These are phyloP conservation scores for Epichloe bromicola DNA, from an alignment of 2,329 filamentous ascomycete genomes.

Conservation along the genomic window DNA sequence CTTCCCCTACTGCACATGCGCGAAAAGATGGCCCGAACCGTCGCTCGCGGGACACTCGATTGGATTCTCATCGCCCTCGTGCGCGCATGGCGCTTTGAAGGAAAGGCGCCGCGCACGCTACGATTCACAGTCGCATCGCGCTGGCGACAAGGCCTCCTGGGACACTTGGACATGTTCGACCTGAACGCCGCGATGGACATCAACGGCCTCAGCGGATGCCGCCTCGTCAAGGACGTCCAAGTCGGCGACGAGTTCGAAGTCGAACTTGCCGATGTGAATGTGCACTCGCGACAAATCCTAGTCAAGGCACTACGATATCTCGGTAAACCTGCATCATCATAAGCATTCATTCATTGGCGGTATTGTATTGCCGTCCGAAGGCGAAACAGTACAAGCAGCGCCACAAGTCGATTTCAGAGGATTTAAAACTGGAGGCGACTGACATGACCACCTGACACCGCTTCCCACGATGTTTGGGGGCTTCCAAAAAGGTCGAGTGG, in stretches of 20 bases:
- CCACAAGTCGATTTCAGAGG: not conserved
- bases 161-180: slow-evolving; percentile 39
- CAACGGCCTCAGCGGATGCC: slow-evolving; percentile 23
- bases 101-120: slow-evolving; percentile 33
- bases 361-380: not conserved
- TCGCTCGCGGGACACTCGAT: slow-evolving; percentile 32
- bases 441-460: not conserved
- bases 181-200: slow-evolving; percentile 28
- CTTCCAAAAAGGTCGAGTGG: too few relatives aligned
- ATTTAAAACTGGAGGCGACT: not conserved
- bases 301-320: slow-evolving; percentile 31
- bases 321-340: slow-evolving; percentile 1
- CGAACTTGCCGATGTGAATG: slow-evolving; percentile 39
- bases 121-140: slow-evolving; percentile 32
- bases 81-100: slow-evolving; percentile 45
- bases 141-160: slow-evolving; percentile 21
- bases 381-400: not conserved
- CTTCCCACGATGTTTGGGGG: not conserved
- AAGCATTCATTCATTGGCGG: not conserved
- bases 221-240: slow-evolving; percentile 28
- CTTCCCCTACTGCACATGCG: slow-evolving; percentile 39
- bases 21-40: slow-evolving; percentile 34
- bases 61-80: slow-evolving; percentile 49
- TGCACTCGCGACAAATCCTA: slow-evolving; percentile 29
- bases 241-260: slow-evolving; percentile 43